Evolutionary conservation across 2,329 filamentous ascomycete genomes (phyloP).

Genomic region (Neospermospora avenae): DNA sequence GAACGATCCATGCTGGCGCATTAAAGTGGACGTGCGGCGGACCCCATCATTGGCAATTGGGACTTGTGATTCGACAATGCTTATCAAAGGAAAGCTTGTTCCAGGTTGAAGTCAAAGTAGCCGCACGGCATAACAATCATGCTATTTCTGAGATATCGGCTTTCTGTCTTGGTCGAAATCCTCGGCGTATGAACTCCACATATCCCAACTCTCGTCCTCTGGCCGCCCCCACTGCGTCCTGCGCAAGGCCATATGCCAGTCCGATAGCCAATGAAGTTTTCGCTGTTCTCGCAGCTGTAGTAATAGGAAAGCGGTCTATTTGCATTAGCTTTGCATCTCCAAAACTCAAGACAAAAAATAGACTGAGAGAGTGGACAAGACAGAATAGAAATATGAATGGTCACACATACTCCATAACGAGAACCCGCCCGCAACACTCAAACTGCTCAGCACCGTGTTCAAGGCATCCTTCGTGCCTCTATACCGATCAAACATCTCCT

Average conservation of each 20-base stretch:
- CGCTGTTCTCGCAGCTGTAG: conserved; percentile 73
- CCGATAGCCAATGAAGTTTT: conserved; percentile 77
- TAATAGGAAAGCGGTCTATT: conserved; percentile 74
- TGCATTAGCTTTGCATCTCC: neutral
- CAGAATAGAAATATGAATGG: neutral
- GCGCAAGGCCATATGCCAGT: conserved; percentile 72
- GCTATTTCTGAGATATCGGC: neutral
- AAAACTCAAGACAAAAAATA: neutral
- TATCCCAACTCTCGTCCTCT: conserved; percentile 70
- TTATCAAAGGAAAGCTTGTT: conserved; percentile 8
- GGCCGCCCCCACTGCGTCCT: conserved; percentile 68
- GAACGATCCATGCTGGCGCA: neutral
- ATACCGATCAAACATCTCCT: conserved; percentile 79
- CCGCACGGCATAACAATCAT: neutral
- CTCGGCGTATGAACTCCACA: conserved; percentile 58
- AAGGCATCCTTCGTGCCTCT: conserved; percentile 69
- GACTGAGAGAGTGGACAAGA: neutral
- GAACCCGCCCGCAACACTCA: conserved; percentile 82
- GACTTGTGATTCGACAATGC: neutral
- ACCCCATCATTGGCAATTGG: neutral
- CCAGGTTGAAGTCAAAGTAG: neutral
- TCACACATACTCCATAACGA: conserved; percentile 71
- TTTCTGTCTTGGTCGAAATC: conserved; percentile 34
- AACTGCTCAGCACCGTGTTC: conserved; percentile 76
- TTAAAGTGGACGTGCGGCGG: neutral